Evolutionary conservation across 2,329 filamentous ascomycete genomes (phyloP).

Genomic region (Bipolaris bicolor): DNA sequence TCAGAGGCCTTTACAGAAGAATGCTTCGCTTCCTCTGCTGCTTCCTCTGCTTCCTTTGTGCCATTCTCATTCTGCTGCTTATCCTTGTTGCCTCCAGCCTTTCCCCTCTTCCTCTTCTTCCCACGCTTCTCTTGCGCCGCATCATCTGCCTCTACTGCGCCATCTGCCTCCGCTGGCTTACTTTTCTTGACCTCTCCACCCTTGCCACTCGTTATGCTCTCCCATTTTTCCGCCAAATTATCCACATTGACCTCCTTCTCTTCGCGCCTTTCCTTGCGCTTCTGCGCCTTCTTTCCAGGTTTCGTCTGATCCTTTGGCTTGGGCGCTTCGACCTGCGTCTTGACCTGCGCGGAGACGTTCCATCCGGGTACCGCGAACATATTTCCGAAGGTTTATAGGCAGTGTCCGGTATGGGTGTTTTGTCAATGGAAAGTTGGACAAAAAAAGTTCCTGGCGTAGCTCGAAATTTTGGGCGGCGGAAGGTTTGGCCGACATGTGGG

Average conservation of each 20-base stretch:
- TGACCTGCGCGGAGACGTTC: slow-evolving; percentile 79
- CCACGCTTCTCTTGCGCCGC: slow-evolving; percentile 47
- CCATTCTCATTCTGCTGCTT: slow-evolving; percentile 34
- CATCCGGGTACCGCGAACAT: slow-evolving; percentile 97
- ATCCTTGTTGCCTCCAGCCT: slow-evolving; percentile 32
- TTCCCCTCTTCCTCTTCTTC: slow-evolving; percentile 42
- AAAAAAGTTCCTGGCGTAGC: slow-evolving; percentile 3
- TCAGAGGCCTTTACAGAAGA: slow-evolving; percentile 9
- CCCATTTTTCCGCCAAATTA: slow-evolving; percentile 53
- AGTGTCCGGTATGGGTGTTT: neutral
- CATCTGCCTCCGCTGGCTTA: slow-evolving; percentile 55
- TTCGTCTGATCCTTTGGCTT: slow-evolving; percentile 46
- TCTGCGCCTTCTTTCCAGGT: slow-evolving; percentile 63
- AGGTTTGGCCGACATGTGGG: slow-evolving; percentile 29
- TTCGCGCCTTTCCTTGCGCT: slow-evolving; percentile 59
- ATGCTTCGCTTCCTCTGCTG: slow-evolving; percentile 32
- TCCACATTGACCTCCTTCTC: slow-evolving; percentile 82
- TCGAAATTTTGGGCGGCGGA: slow-evolving; percentile 28
- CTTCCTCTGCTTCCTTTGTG: slow-evolving; percentile 22
- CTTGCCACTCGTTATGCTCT: slow-evolving; percentile 57
- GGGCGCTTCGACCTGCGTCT: slow-evolving; percentile 65
- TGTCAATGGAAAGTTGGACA: neutral
- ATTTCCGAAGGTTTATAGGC: neutral
- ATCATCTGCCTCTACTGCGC: slow-evolving; percentile 41
- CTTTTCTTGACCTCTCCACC: slow-evolving; percentile 33